Base-by-base conservation (phyloP, 352 stramenopile genomes). In the Globisporangium cystogenes region DNA sequence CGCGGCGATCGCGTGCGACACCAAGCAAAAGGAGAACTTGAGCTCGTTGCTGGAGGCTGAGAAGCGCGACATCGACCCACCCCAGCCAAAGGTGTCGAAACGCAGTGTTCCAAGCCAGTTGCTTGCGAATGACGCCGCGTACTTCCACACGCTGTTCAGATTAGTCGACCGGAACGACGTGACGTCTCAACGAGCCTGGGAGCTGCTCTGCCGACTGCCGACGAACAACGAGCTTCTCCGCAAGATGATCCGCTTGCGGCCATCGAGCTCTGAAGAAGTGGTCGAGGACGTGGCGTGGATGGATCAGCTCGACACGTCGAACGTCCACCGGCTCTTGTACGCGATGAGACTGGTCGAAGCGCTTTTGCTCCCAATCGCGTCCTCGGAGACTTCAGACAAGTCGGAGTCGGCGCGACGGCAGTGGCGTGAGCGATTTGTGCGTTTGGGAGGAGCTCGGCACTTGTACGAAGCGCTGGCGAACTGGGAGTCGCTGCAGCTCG, bases 391-490 rank as follows among this genome's bases (percentile, higher is more conserved):
- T 8, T 18, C 14, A 7, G 47, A 55, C 10, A 15, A 14, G 12
- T 46, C 48, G 11, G 72, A 88, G 53, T 65, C 53, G 0, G 74
- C 76, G 2, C 69, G 75, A 23, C 69, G 82, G 20, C 78, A 91
- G 42, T 93, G 82, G 82, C 75, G 78, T 39, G 78, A 93, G 23
- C 78, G 78, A 0, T 93, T 93, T 51, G 66, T 89, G 18, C 76
- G 80, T 10, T 57, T 91, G 11, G 80, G 78, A 20, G 82, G 82
- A 11, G 53, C 59, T 0, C 56, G 43, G 6, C 67, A 89, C 57
- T 41, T 93, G 14, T 74, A 74, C 42, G 55, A 70, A 21, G 65
- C 48, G 10, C 48, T 86, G 11, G 29, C 78, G 7, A 49, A 59
- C 16, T 78, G 66, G 67, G 40, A 58, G 18, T 26, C 29, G 24